A percentile compares a stretch with the other conserved stretches of the same genome.
phyloP scores from a whole-genome alignment of 2,329 filamentous ascomycete genomes.

The Alternaria sp. region DNA sequence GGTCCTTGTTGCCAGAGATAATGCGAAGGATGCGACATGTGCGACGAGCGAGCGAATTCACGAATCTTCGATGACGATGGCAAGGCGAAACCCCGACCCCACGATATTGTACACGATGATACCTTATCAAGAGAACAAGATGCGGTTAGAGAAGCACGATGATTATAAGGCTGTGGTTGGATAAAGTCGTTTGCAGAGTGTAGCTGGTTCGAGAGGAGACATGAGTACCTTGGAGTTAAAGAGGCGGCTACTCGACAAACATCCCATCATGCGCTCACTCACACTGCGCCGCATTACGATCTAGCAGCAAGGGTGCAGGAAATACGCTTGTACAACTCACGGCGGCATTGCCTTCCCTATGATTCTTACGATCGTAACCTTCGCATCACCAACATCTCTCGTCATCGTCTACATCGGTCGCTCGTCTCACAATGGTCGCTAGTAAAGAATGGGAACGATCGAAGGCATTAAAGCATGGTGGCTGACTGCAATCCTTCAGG shows the following conservation, averaged over 20 bases:
- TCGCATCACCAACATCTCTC: background rate
- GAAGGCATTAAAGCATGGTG: conserved; percentile 10
- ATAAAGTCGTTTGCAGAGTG: background rate
- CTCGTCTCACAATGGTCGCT: conserved; percentile 16
- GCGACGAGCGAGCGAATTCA: conserved; percentile 41
- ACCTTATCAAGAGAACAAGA: conserved; percentile 4
- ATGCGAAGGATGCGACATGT: conserved; percentile 22
- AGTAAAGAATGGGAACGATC: background rate
- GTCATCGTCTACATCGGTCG: conserved; percentile 10
- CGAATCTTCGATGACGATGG: conserved; percentile 32
- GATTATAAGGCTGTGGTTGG: background rate
- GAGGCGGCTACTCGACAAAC: background rate
- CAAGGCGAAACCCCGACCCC: conserved; percentile 28
- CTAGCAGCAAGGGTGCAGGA: background rate
- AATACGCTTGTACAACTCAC: background rate
- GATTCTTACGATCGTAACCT: background rate
- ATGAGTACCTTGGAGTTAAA: background rate
- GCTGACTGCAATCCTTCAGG: conserved; percentile 61
- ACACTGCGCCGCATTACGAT: background rate
- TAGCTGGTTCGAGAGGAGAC: background rate
- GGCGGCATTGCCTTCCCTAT: background rate
- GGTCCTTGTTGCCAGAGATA: conserved; percentile 1
- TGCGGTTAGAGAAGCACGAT: background rate
- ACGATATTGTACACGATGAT: conserved; percentile 15
- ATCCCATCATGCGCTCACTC: background rate